Evolutionary conservation across 768 basidiomycete genomes (phyloP), one percentile per base, ranked within the genome.

Genomic region (Neoboletus subvelutipes): DNA sequence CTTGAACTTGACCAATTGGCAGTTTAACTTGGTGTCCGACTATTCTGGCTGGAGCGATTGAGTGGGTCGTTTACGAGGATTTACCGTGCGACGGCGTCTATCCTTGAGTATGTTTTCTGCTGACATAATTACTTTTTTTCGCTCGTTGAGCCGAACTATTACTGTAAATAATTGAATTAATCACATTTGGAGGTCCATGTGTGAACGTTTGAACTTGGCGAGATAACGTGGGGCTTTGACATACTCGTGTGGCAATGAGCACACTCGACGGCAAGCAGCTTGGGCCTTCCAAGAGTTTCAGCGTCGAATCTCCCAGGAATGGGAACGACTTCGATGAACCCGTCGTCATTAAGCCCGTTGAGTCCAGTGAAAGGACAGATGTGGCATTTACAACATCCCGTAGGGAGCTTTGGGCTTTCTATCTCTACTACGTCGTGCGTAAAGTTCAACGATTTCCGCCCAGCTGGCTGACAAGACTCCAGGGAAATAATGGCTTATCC

Each of bases 401-500:
- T 17, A 61, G 63, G 8, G 83, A 85, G 60, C 76, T 85, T 22
- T 84, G 80, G 82, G 73, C 82, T 1, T 84, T 83, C 67, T 86
- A 85, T 68, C 63, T 84, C 28, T 86, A 83, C 58, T 86, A 83
- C 52, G 65, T 84, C 37, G 73, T 76, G 43, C 52, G 72, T 70
- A 36, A n/a, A 26, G 15, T 10, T 22, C 24, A 17, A 13, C n/a
- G 15, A 18, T 28, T 13, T 2, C 22, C 6, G 11, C 39, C 18
- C n/a, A n/a, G n/a, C n/a, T 42, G 42, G 33, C 26, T 52, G 26
- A 58, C 17, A 20, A n/a, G 29, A 6, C 4, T 37, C 7, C 31
- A 79, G 77, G 87, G 86, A 33, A 88, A 88, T 57, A 88, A 82
- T 50, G 87, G 87, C 9, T 72, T 88, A 29, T 80, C 84, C 2